phyloP scores from a whole-genome alignment of 352 stramenopile species.

The Globisporangium paddicum region DNA sequence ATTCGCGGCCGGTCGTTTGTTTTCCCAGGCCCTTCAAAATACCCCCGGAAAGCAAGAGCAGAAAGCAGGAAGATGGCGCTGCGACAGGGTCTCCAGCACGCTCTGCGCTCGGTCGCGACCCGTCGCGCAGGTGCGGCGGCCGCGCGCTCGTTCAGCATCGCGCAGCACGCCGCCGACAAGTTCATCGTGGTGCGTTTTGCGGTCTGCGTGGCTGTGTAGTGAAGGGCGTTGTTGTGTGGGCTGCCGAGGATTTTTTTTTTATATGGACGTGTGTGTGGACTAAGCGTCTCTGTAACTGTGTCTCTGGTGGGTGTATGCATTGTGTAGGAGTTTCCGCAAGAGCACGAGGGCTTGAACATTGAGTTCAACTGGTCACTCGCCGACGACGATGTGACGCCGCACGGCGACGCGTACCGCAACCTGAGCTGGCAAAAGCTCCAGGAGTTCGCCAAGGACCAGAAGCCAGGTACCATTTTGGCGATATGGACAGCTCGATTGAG shows the following conservation, averaged over 20 bases:
- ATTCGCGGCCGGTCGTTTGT: constrained; percentile 42
- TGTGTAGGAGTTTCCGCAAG: constrained; percentile 62
- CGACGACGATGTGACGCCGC: constrained; percentile 74
- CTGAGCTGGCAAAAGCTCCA: constrained; percentile 59
- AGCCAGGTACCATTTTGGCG: constrained; percentile 49
- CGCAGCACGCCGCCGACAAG: constrained; percentile 68
- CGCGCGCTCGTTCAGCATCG: constrained; percentile 38
- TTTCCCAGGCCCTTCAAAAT: constrained; percentile 14
- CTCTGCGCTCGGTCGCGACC: constrained; percentile 33
- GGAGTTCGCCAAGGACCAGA: constrained; percentile 60
- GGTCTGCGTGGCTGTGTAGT: background rate
- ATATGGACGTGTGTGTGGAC: background rate
- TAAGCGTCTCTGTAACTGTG: background rate
- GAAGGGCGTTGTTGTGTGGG: background rate
- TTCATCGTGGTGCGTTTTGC: constrained; percentile 60
- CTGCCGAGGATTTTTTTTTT: background rate
- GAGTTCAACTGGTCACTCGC: constrained; percentile 87
- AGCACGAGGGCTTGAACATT: constrained; percentile 78
- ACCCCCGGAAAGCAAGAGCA: constrained; percentile 24
- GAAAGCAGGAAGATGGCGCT: constrained; percentile 32
- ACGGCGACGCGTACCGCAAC: constrained; percentile 77
- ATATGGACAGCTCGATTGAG: too few species aligned
- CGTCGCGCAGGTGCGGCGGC: constrained; percentile 22
- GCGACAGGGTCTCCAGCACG: constrained; percentile 48
- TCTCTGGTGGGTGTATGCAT: too few species aligned